Conservation (phyloP, 1,284 basidiomycete genomes). For the Vanrija sp. region DNA sequence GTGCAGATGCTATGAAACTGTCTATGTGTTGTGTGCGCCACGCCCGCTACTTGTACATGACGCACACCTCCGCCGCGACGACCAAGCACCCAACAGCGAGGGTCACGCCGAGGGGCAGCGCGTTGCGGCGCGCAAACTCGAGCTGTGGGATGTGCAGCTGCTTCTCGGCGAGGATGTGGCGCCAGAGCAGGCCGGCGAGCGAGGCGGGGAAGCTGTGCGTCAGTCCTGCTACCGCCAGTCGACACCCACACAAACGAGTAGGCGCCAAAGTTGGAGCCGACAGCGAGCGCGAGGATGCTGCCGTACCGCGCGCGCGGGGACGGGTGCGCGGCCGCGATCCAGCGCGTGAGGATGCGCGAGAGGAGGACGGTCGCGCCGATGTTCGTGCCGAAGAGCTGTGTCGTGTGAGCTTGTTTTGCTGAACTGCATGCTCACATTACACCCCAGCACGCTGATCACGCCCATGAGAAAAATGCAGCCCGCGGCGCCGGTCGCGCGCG, state of each 20-base stretch:
- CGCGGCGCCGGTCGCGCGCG: conserved; percentile 44
- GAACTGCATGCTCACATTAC: conserved; percentile 60
- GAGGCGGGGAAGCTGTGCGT: conserved; percentile 65
- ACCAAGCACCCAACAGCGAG: conserved; percentile 57
- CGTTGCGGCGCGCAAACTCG: conserved; percentile 72
- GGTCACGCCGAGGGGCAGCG: conserved; percentile 60
- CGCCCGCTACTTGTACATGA: conserved; percentile 30
- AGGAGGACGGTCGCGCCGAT: conserved; percentile 94
- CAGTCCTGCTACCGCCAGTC: not conserved
- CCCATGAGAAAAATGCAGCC: conserved; percentile 55
- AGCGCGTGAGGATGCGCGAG: conserved; percentile 45
- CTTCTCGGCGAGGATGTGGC: conserved; percentile 71
- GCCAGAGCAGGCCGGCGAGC: conserved; percentile 87
- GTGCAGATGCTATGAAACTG: too few relatives aligned
- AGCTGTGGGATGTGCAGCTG: conserved; percentile 63
- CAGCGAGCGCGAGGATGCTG: conserved; percentile 60
- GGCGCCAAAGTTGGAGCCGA: conserved; percentile 87
- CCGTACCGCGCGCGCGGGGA: conserved; percentile 46
- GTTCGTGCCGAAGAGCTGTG: conserved; percentile 77
- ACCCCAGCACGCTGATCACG: conserved; percentile 64
- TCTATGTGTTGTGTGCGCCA: too few relatives aligned
- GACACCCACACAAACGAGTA: conserved; percentile 70
- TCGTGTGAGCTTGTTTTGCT: not conserved
- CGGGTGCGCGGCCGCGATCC: conserved; percentile 30
- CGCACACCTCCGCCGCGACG: conserved; percentile 49